phyloP scores from a whole-genome alignment of 257 asterid species.

The Handroanthus guayacan region DNA sequence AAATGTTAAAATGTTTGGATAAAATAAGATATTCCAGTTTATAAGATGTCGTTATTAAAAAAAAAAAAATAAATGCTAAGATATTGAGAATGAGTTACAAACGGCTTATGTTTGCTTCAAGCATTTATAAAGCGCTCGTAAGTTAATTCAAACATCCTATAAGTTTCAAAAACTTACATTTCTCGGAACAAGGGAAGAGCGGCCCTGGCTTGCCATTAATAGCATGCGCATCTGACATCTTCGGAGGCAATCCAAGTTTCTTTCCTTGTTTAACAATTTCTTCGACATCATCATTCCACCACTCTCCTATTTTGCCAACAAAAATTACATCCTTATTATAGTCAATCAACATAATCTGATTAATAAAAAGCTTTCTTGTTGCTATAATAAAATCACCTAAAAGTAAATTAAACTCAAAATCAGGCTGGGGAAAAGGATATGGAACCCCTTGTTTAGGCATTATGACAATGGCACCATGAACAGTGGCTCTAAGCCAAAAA shows the following conservation, averaged over 20 bases:
- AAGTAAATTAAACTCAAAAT: constrained; percentile 38
- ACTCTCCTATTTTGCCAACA: constrained; percentile 37
- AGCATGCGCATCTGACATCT: constrained; percentile 49
- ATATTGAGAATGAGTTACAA: too few relatives aligned
- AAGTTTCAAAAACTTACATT: constrained; percentile 22
- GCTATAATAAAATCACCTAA: constrained; percentile 33
- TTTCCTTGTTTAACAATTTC: constrained; percentile 50
- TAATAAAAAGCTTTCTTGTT: neutral
- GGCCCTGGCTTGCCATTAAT: constrained; percentile 58
- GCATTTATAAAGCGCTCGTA: too few relatives aligned
- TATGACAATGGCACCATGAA: constrained; percentile 72
- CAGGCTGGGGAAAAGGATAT: constrained; percentile 71
- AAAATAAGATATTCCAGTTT: too few relatives aligned
- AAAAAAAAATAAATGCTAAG: too few relatives aligned
- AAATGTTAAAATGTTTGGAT: too few relatives aligned
- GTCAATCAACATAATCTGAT: neutral
- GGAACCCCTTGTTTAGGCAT: constrained; percentile 63
- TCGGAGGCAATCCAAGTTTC: constrained; percentile 48
- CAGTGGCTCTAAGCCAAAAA: constrained; percentile 75
- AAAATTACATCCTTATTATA: constrained; percentile 15
- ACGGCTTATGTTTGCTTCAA: too few relatives aligned
- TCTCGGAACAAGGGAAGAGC: constrained; percentile 51
- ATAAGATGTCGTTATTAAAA: too few relatives aligned
- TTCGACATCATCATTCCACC: constrained; percentile 56
- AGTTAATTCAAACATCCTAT: neutral